Evolutionary conservation across 1,139 yeast species (phyloP).

Genomic region (Kluyveromyces marxianus): DNA sequence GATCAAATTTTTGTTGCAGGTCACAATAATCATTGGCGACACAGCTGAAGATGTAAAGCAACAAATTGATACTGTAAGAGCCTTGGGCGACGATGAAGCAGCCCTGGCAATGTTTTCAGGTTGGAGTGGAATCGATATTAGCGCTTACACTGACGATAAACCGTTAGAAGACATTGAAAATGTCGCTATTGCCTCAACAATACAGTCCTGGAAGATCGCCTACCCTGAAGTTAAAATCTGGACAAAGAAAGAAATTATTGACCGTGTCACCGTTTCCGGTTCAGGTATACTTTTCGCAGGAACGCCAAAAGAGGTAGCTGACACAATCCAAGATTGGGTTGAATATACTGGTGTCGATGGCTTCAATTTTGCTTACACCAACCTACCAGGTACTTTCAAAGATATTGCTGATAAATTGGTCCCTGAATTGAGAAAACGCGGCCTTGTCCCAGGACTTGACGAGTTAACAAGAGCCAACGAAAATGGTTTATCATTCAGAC

Average conservation of each 20-base stretch:
- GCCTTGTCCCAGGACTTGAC: slow-evolving; percentile 31
- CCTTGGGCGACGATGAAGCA: slow-evolving; percentile 27
- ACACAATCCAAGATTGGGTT: slow-evolving; percentile 32
- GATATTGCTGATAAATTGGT: slow-evolving; percentile 31
- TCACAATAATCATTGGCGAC: slow-evolving; percentile 27
- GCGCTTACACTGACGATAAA: slow-evolving; percentile 28
- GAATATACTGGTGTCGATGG: slow-evolving; percentile 33
- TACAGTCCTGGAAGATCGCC: slow-evolving; percentile 18
- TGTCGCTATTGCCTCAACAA: slow-evolving; percentile 25
- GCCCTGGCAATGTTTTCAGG: slow-evolving; percentile 32
- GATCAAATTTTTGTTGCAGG: slow-evolving; percentile 26
- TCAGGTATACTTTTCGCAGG: slow-evolving; percentile 29
- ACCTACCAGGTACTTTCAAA: slow-evolving; percentile 33
- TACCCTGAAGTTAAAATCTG: slow-evolving; percentile 24
- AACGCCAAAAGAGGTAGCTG: slow-evolving; percentile 30
- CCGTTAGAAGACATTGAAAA: slow-evolving; percentile 27
- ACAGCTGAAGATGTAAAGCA: slow-evolving; percentile 31
- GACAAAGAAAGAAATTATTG: slow-evolving; percentile 22
- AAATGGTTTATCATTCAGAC: slow-evolving; percentile 16
- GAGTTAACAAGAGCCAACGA: slow-evolving; percentile 13
- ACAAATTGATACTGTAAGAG: slow-evolving; percentile 19
- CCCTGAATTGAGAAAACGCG: slow-evolving; percentile 34
- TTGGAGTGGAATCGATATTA: slow-evolving; percentile 32
- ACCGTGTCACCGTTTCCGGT: slow-evolving; percentile 30
- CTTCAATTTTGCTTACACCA: slow-evolving; percentile 32